Conservation (phyloP, 2,329 filamentous ascomycete genomes). For the Curvularia spicifera region DNA sequence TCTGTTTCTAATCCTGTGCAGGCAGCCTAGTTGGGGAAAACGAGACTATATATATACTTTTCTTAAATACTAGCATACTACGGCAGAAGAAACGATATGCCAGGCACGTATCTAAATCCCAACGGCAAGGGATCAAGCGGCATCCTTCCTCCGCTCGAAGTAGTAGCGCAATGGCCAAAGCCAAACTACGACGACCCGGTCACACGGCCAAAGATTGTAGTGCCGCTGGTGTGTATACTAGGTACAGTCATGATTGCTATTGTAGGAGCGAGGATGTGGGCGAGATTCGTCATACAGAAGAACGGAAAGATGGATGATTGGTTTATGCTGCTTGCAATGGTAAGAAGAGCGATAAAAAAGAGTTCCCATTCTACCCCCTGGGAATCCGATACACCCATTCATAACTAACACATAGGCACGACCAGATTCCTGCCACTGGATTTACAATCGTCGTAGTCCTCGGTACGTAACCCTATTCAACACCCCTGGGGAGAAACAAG, state of each 20-base stretch:
- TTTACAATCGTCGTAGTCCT: background rate
- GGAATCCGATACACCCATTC: background rate
- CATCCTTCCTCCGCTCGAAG: conserved; percentile 21
- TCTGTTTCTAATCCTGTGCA: background rate
- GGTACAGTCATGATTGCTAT: conserved; percentile 16
- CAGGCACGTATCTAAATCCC: background rate
- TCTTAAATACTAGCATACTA: background rate
- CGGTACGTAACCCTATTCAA: background rate
- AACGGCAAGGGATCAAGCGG: conserved; percentile 16
- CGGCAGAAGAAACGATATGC: background rate
- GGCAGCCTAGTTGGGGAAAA: background rate
- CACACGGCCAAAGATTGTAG: conserved; percentile 12
- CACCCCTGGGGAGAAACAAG: too few species aligned
- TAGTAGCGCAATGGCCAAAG: conserved; percentile 20
- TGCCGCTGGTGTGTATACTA: conserved; percentile 17
- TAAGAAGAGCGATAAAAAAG: background rate
- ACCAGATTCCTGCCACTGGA: conserved; percentile 8
- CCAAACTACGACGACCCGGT: conserved; percentile 23
- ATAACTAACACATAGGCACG: background rate
- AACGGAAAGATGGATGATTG: conserved; percentile 25
- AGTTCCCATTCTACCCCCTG: background rate
- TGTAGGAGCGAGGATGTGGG: conserved; percentile 22
- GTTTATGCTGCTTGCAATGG: conserved; percentile 25
- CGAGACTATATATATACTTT: background rate
- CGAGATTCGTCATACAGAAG: conserved; percentile 19